Conservation (phyloP, 140 eudicot genomes). For the Erigeron philadelphicus region DNA sequence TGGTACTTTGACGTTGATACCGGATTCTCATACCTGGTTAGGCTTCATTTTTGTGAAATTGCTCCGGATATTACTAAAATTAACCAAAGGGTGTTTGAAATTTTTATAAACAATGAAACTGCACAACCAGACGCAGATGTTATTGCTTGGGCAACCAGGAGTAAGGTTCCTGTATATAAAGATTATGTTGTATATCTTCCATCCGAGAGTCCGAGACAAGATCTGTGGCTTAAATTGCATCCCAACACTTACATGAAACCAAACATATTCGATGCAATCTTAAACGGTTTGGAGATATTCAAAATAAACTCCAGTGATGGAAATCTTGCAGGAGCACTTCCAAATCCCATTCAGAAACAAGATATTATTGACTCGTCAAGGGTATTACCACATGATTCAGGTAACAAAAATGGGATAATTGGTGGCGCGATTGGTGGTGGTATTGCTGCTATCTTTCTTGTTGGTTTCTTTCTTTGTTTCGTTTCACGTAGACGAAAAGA, state of each 20-base stretch:
- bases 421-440: conserved; percentile 26
- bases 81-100: conserved; percentile 37
- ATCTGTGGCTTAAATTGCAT: conserved; percentile 33
- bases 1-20: conserved; percentile 40
- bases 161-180: conserved; percentile 23
- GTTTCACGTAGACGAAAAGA: conserved; percentile 1
- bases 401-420: conserved; percentile 22
- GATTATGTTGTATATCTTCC: conserved; percentile 31
- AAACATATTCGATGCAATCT: conserved; percentile 22
- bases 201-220: conserved; percentile 13
- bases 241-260: conserved; percentile 28
- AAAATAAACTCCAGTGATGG: conserved; percentile 32
- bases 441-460: conserved; percentile 22
- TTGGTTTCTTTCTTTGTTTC: conserved; percentile 15
- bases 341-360: conserved; percentile 21
- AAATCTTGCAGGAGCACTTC: conserved; percentile 40
- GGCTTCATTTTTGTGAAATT: conserved; percentile 42
- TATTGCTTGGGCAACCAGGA: conserved; percentile 22
- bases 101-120: conserved; percentile 33
- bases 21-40: conserved; percentile 31
- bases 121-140: conserved; percentile 34
- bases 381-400: not conserved
- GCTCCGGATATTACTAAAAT: not conserved
- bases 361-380: conserved; percentile 19
- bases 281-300: conserved; percentile 46